Evolutionary conservation across 2,329 filamentous ascomycete species (phyloP).

Genomic region (Hortaea werneckii): DNA sequence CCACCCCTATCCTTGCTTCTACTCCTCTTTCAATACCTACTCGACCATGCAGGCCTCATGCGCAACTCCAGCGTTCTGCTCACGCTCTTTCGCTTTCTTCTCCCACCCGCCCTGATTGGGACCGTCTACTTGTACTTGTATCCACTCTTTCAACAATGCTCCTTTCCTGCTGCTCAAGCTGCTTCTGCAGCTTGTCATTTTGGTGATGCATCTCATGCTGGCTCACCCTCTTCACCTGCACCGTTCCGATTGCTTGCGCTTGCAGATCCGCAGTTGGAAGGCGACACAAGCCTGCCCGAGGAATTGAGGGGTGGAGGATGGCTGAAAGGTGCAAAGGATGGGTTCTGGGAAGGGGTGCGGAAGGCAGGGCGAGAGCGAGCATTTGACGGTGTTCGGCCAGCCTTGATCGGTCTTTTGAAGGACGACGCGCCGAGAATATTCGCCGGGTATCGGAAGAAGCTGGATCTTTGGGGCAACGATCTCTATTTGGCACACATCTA

Average conservation of each 20-base stretch:
- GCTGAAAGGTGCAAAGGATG: conserved; percentile 16
- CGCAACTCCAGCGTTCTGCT: conserved; percentile 38
- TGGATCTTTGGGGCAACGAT: conserved; percentile 91
- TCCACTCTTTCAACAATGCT: conserved; percentile 68
- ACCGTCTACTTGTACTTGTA: conserved; percentile 81
- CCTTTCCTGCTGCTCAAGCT: conserved; percentile 49
- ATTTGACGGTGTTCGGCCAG: not conserved
- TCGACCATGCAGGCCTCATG: conserved; percentile 28
- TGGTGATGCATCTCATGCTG: conserved; percentile 8
- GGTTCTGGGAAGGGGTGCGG: conserved; percentile 1
- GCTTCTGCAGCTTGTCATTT: conserved; percentile 9
- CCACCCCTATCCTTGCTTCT: not conserved
- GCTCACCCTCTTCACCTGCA: conserved; percentile 34
- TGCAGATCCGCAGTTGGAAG: conserved; percentile 88
- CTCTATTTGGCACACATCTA: conserved; percentile 92
- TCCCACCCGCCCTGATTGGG: conserved; percentile 58
- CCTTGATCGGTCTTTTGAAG: conserved; percentile 10
- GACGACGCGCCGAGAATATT: conserved; percentile 59
- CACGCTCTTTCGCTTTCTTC: conserved; percentile 38
- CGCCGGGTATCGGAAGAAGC: conserved; percentile 59
- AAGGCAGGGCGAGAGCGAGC: conserved; percentile 5
- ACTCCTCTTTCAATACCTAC: not conserved
- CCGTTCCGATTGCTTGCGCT: conserved; percentile 82
- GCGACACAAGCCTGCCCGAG: conserved; percentile 69
- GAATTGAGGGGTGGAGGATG: conserved; percentile 29